Evolutionary conservation across 2,329 filamentous ascomycete species (phyloP), one percentile per base, ranked within the genome.

Genomic region (Leptodontidium sp.): DNA sequence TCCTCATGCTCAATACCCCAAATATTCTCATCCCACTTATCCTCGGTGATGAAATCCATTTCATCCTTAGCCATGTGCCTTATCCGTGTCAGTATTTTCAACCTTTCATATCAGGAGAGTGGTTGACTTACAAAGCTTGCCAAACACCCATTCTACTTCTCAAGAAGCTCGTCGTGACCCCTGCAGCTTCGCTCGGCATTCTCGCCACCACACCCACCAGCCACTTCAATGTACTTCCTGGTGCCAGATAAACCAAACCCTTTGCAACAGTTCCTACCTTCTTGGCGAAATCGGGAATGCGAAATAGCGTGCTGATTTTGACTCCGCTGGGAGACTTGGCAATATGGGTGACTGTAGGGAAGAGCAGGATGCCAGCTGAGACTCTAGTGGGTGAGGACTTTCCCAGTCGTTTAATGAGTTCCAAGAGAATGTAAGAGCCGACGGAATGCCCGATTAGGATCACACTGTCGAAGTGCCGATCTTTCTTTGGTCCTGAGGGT

Each of bases 371-470:
- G 0, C 85, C 91, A 35, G 84, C 81, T 45, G 77, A 78, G 26
- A 77, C 71, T 6, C 70, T 71, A 21, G 71, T 14, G 0, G 57
- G 49, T 0, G 70, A 70, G n/a, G 57, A 64, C 43, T 70, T 68
- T 11, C 68, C 62, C 2, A 77, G 71, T 15, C 74, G 67, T 70
- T 88, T 82, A 59, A 92, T 86, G 38, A 92, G 80, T 77, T 94
- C 91, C 71, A 93, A 86, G 2, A 86, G 81, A 24, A 94, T 90
- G 77, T 92, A 94, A 11, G 88, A 82, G 29, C 92, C 92, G 0
- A 94, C 90, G 0, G 91, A 93, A 79, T 94, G 92, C 4, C 91
- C 92, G 61, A 91, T 86, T 17, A 94, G 80, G 8, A 93, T 83
- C 21, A 93, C 86, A 61, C 83, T 82, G 75, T 88, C 83, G 71